Evolutionary conservation across 2,329 filamentous ascomycete species (phyloP), one percentile per base, ranked within the genome.

Genomic region (Magnaporthiopsis rhizophila): DNA sequence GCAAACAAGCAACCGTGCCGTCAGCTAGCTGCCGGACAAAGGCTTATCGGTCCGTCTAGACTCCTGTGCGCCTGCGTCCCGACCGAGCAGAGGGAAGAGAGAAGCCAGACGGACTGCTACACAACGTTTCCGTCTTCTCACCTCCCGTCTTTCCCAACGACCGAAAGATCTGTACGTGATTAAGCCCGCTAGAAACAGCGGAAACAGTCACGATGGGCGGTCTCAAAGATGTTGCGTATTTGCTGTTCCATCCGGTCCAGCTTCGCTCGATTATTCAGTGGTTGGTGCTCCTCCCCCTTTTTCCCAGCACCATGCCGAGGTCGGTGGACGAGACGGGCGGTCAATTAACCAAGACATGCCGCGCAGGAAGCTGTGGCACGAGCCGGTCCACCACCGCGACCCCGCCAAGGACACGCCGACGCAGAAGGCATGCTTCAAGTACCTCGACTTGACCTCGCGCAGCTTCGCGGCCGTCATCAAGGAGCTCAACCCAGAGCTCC

Each of bases 391-490:
- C 80, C 85, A 83, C 74, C 91, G 94, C 73, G 85, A 97, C 72
- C 83, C 86, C 68, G 81, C 82, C 66, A 90, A 90, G 69, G 95
- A 98, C 77, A 82, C 87, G 34, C 80, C 83, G 64, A 89, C 89
- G 21, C 83, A 96, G 67, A 85, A 86, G 75, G 83, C 87, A 81
- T 98, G 95, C 81, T 98, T 96, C 80, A 80, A 90, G 68, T 91
- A 90, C 76, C 86, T 99, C 69, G 83, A 94, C 71, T 69, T 89
- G 80, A 99, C 95, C 63, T 97, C 93, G 74, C 90, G 95, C 66
- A 97, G 92, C 75, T 99, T 99, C 77, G 83, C 89, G 63, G 84
- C 92, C 60, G 95, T 99, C 74, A 99, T 99, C 68, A 87, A 96
- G 78, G 95, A 99, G 79, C 85, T 99, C 58, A 93, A 97, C 74